A percentile compares a stretch with the other conserved stretches of the same genome.
Conservation (phyloP, 129 eudicot genomes). For the Cynara cardunculus region DNA sequence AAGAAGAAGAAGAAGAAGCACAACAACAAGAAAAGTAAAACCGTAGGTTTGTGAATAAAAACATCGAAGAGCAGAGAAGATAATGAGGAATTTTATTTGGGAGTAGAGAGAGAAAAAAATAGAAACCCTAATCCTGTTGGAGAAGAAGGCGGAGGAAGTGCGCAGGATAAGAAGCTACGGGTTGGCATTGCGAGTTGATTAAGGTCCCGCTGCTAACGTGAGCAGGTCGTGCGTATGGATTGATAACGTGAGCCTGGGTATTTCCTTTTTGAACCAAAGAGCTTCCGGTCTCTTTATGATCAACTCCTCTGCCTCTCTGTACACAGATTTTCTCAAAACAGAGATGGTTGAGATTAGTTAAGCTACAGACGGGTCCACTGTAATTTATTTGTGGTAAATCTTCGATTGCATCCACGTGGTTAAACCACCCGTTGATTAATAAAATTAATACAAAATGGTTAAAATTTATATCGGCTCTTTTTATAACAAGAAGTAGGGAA, state of each 20-base stretch:
- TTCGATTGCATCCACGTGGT: background rate
- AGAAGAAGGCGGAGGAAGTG: slow-evolving; percentile 35
- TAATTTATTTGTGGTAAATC: slow-evolving; percentile 14
- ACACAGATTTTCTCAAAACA: slow-evolving; percentile 1
- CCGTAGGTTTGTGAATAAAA: slow-evolving; percentile 5
- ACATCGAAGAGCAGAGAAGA: background rate
- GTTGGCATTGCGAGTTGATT: slow-evolving; percentile 23
- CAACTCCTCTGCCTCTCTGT: slow-evolving; percentile 17
- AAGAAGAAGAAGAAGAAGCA: slow-evolving; percentile 3
- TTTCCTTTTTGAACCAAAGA: slow-evolving; percentile 18
- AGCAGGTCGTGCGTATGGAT: slow-evolving; percentile 18
- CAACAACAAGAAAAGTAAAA: slow-evolving; percentile 4
- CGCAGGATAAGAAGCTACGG: slow-evolving; percentile 37
- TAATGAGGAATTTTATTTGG: background rate
- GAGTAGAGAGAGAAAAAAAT: slow-evolving; percentile 16
- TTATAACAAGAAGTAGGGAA: background rate
- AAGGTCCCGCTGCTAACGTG: slow-evolving; percentile 30
- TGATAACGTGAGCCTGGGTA: slow-evolving; percentile 31
- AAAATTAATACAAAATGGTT: background rate
- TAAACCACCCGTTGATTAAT: too few species aligned
- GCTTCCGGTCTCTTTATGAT: slow-evolving; percentile 16
- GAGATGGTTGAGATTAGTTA: slow-evolving; percentile 25
- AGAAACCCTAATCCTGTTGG: slow-evolving; percentile 45
- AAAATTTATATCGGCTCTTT: background rate
- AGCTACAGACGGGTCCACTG: slow-evolving; percentile 18